Conservation (phyloP, 768 basidiomycete species). For the Termitomyces sp. region DNA sequence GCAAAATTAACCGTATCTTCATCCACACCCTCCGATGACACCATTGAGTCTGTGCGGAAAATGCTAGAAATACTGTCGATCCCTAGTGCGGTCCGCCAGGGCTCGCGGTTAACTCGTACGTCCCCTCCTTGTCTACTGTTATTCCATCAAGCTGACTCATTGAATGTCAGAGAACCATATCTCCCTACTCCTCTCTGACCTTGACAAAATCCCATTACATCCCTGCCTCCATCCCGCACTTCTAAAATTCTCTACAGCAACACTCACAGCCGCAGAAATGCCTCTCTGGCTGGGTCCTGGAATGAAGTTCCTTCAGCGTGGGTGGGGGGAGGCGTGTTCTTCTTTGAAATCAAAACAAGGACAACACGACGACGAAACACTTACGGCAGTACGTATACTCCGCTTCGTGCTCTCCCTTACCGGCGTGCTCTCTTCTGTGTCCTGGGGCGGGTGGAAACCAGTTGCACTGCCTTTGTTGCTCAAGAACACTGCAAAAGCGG, state of each 20-base stretch:
- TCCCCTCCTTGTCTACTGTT: conserved; percentile 1
- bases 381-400: neutral
- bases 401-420: conserved; percentile 49
- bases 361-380: conserved; percentile 1
- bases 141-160: neutral
- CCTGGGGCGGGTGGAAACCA: conserved; percentile 76
- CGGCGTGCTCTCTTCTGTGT: conserved; percentile 55
- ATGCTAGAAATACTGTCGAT: conserved; percentile 53
- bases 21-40: conserved; percentile 2
- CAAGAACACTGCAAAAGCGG: conserved; percentile 35
- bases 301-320: conserved; percentile 48
- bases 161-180: conserved; percentile 28
- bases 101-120: conserved; percentile 61
- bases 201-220: conserved; percentile 23
- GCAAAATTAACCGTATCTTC: conserved; percentile 15
- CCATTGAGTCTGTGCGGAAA: conserved; percentile 39
- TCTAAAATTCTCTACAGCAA: conserved; percentile 32
- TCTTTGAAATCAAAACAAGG: neutral
- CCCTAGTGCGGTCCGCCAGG: conserved; percentile 60
- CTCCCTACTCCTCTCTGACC: conserved; percentile 23
- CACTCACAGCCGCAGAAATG: conserved; percentile 39
- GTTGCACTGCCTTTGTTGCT: conserved; percentile 57
- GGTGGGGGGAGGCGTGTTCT: conserved; percentile 31
- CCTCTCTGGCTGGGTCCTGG: conserved; percentile 47
- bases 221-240: conserved; percentile 23